Base-by-base conservation (phyloP, 2,329 filamentous ascomycete genomes). In the Colletotrichum falcatum region DNA sequence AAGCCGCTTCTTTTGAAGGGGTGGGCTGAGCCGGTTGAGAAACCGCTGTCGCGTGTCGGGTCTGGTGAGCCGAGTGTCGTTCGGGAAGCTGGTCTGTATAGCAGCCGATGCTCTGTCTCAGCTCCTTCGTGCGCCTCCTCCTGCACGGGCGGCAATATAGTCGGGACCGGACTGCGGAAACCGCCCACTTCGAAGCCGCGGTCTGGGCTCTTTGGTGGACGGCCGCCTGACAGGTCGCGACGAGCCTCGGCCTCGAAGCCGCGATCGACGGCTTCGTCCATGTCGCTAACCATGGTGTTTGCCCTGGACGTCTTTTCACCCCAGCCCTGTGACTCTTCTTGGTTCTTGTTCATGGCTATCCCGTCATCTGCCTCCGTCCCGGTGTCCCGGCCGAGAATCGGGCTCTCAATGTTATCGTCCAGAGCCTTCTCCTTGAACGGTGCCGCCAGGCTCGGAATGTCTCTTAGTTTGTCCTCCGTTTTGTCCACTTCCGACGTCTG, bases 71-170 rank as follows among this genome's bases (percentile, higher is more conserved):
- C 73, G 63, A 68, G 64, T 61, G 72, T 71, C 60, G 76, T 37
- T 7, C 69, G 65, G n/a, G 69, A 71, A 28, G 61, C 33, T 51
- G 70, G 53, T 35, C 66, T 66, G 49, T 74, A 66, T 30, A 71
- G 56, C 7, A 48, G n/a, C 35, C 65, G 53, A 20, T 48, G 73
- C 35, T 76, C 74, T 4, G 77, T 81, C 66, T 81, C 79, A 51
- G 85, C 80, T 3, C 83, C 83, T 73, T 88, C 86, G 1, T 81
- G 80, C 11, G 81, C 79, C 74, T 90, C 84, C 72, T 85, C 87
- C 73, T 83, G 81, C 5, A 90, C 87, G 0, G 86, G 84, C 5
- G 87, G 81, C 56, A 90, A 77, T n/a, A 79, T 79, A 65, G 83
- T 81, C 7, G 82, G 79, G 26, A 83, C 80, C 3, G 82, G 83